Conservation (phyloP, 306 rosid genomes). For the Astragalus membranaceus region DNA sequence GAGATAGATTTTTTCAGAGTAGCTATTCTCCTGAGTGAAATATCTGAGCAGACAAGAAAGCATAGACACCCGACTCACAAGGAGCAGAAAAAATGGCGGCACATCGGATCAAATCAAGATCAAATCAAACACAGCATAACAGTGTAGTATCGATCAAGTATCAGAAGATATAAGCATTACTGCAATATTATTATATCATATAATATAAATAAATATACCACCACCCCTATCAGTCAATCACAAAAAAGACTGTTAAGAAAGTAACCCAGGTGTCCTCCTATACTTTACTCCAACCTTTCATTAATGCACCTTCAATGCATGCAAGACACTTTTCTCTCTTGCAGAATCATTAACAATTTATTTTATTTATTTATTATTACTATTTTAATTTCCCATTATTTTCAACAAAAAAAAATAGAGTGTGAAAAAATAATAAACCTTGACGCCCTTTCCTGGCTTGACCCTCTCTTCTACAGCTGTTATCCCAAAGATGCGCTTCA, state of each 20-base stretch:
- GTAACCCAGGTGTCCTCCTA: conserved; percentile 38
- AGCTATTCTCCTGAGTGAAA: background rate
- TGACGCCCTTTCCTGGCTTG: conserved; percentile 99
- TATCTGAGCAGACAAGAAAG: conserved; percentile 25
- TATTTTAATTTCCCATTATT: background rate
- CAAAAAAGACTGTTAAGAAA: conserved; percentile 28
- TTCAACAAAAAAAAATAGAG: background rate
- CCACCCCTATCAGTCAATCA: conserved; percentile 62
- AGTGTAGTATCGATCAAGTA: conserved; percentile 24
- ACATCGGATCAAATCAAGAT: conserved; percentile 69
- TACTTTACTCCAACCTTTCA: conserved; percentile 1
- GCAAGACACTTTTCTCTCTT: conserved; percentile 40
- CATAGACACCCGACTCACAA: conserved; percentile 27
- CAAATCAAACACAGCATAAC: conserved; percentile 16
- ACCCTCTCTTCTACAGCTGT: conserved; percentile 99
- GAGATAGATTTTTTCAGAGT: background rate
- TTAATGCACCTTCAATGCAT: conserved; percentile 45
- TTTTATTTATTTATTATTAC: background rate
- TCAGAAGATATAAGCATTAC: background rate
- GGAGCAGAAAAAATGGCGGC: conserved; percentile 81
- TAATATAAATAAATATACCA: no score
- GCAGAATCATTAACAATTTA: background rate
- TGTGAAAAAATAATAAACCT: conserved; percentile 38
- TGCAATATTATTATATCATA: background rate
- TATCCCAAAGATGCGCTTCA: conserved; percentile 99